Evolutionary conservation across 2,329 filamentous ascomycete species (phyloP), one percentile per base, ranked within the genome.

Genomic region (Bipolaris oryzae): DNA sequence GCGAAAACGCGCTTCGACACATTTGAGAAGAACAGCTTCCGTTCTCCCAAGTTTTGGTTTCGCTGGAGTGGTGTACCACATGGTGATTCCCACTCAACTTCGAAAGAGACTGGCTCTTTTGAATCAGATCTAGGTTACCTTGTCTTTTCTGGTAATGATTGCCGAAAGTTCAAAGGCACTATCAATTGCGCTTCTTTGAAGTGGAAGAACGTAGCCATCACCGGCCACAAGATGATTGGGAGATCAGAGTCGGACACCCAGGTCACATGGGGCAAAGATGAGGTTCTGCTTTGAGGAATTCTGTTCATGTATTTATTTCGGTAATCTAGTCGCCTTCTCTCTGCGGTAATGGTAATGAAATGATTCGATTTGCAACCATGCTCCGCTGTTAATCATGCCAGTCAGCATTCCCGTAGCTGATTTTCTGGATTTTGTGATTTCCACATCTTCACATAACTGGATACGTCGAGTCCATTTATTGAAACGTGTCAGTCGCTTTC

Each of bases 21-120:
- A 0, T 70, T 70, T 23, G 67, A 70, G 18, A 70, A 69, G 46
- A 70, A 70, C 49, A 66, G 62, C 42, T 69, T 70, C 46, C 64
- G 67, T n/a, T 48, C 56, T 3, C 67, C 67, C 21, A 70, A 69
- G 28, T 70, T 70, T 44, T 70, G 67, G 67, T 53, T 70, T 7
- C 55, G 56, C n/a, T 70, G 66, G 66, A 67, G 57, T 43, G 66
- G 66, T 39, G n/a, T 31, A 10, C 38, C 34, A 3, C 31, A 20
- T 23, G 18, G 21, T 2, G 37, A 38, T 7, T 33, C 42, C 1
- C 15, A 23, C 10, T 21, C 41, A 20, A 38, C 28, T 10, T 9
- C 28, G 13, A 39, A 54, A 13, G 51, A 35, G 4, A 13, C 35
- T 10, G 38, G 20, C 28, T 35, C 21, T 4, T 20, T 21, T 23